Base-by-base conservation (phyloP, 2,329 filamentous ascomycete genomes). In the Sordariomycetes sp. region DNA sequence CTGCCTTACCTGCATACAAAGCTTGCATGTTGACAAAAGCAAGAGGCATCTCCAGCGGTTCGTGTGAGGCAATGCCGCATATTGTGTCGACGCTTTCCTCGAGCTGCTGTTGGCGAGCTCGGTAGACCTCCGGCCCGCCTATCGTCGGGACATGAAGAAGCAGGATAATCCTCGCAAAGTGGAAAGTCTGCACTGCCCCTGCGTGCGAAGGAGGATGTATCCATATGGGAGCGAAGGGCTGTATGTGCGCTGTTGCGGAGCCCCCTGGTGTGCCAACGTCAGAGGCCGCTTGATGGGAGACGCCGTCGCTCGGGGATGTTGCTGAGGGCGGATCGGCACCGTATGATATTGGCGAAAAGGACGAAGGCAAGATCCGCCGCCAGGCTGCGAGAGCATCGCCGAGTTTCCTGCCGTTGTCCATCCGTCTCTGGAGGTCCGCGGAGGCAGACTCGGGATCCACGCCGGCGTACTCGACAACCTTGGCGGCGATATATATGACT, bases 81-180 rank as follows among this genome's bases (percentile, higher is more conserved):
- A 72, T 65, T 2, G 44, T 45, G 2, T 43, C 41, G 0, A 54
- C 44, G 1, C 42, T 43, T 2, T 42, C 30, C 3, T 47, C 41
- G 1, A 53, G 43, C 1, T 39, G 39, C 5, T 42, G 39, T 14
- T 54, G 47, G 4, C 44, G 45, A 18, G 55, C 50, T 14, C 63
- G 39, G 33, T 67, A 68, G 11, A 66, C 68, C 9, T 64, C 55
- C 18, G 70, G 43, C 0, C 49, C 50, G 0, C 36, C 36, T 0
- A 37, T n/a, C 8, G 39, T 42, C 4, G 49, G 42, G 4, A 43
- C 44, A 4, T 54, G 46, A 0, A 49, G 40, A 3, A 39, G 28
- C 1, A 74, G 54, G 0, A 76, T 54, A 12, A 75, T 68, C 14
- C 64, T 59, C 1, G 71, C 66, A 38, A 72, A 66, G 41, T 62